A percentile compares a stretch with the other conserved stretches of the same genome.
phyloP scores from a whole-genome alignment of 495 filamentous ascomycete genomes.

The Thermothielavioides terrestris region DNA sequence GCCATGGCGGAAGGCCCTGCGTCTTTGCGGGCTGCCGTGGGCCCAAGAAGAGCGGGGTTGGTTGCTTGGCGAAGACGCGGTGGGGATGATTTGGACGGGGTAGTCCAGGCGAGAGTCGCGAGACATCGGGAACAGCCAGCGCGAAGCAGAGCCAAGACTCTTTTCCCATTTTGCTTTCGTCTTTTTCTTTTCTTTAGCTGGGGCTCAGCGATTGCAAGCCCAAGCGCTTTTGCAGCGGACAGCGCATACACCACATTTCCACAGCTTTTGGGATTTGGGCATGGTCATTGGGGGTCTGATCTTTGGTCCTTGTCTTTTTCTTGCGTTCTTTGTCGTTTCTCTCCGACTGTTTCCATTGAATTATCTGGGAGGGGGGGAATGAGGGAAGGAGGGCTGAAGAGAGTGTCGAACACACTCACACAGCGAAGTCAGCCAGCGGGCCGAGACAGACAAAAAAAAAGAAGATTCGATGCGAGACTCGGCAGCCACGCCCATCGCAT shows the following conservation, averaged over 20 bases:
- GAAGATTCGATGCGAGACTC: neutral
- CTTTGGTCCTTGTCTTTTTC: constrained; percentile 13
- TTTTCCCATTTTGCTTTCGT: too few species aligned
- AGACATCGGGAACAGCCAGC: neutral
- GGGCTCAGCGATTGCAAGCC: neutral
- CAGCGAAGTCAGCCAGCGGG: constrained; percentile 1
- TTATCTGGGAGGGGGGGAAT: too few species aligned
- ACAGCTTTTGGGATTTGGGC: constrained; percentile 21
- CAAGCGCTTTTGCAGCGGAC: neutral
- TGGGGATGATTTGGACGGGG: neutral
- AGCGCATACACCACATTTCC: neutral
- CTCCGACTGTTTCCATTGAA: too few species aligned
- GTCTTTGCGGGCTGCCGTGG: too few species aligned
- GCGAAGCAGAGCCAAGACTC: neutral
- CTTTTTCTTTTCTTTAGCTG: neutral
- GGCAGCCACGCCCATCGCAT: neutral
- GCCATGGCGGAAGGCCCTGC: too few species aligned
- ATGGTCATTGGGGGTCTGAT: constrained; percentile 15
- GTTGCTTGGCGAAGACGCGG: too few species aligned
- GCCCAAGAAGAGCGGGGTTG: too few species aligned
- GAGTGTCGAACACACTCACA: constrained; percentile 17
- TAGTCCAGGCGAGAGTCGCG: neutral
- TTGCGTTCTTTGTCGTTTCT: constrained; percentile 5
- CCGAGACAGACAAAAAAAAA: constrained; percentile 12
- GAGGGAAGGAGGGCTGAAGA: constrained; percentile 16